These are phyloP conservation scores for Steccherinum ochraceum DNA, from an alignment of 768 basidiomycete genomes.

Conservation along the genomic window DNA sequence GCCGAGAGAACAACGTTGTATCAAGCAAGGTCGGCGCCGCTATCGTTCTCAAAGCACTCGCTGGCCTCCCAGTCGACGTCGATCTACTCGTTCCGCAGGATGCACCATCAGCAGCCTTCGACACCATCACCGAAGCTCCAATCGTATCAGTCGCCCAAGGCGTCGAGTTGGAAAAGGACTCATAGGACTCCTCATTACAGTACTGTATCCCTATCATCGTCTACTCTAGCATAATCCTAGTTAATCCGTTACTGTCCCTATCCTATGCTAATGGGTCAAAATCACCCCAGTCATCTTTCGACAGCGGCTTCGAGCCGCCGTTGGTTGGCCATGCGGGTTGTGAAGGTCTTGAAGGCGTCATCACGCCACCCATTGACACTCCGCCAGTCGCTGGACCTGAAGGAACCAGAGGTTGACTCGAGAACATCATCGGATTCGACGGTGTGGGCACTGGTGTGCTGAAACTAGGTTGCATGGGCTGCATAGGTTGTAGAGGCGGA, in stretches of 20 bases:
- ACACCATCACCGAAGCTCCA: slow-evolving; percentile 51
- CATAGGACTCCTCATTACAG: too few relatives aligned
- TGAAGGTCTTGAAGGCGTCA: slow-evolving; percentile 59
- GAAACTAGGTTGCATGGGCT: slow-evolving; percentile 20
- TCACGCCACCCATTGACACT: slow-evolving; percentile 46
- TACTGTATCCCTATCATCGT: too few relatives aligned
- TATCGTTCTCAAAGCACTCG: slow-evolving; percentile 56
- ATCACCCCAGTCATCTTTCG: slow-evolving; percentile 72
- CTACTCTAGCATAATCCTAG: slow-evolving; percentile 6
- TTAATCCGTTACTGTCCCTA: neutral
- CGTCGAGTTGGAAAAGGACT: slow-evolving; percentile 38
- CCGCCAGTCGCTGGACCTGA: slow-evolving; percentile 20
- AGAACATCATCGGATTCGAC: slow-evolving; percentile 8
- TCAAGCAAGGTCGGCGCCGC: slow-evolving; percentile 71
- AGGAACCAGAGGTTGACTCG: slow-evolving; percentile 20
- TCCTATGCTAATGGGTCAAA: slow-evolving; percentile 68
- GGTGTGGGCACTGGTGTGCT: slow-evolving; percentile 12
- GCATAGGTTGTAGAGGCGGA: slow-evolving; percentile 20
- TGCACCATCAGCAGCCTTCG: slow-evolving; percentile 20
- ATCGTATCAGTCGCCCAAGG: slow-evolving; percentile 38
- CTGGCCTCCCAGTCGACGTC: slow-evolving; percentile 36
- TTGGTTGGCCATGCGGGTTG: slow-evolving; percentile 38
- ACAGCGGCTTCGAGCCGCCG: slow-evolving; percentile 36
- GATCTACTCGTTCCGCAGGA: slow-evolving; percentile 24
- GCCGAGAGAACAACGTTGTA: slow-evolving; percentile 69